Percentiles rank a stretch among this genome's conserved stretches.
Evolutionary conservation across 345 rosid species (phyloP).

Genomic region (Populus simonii): DNA sequence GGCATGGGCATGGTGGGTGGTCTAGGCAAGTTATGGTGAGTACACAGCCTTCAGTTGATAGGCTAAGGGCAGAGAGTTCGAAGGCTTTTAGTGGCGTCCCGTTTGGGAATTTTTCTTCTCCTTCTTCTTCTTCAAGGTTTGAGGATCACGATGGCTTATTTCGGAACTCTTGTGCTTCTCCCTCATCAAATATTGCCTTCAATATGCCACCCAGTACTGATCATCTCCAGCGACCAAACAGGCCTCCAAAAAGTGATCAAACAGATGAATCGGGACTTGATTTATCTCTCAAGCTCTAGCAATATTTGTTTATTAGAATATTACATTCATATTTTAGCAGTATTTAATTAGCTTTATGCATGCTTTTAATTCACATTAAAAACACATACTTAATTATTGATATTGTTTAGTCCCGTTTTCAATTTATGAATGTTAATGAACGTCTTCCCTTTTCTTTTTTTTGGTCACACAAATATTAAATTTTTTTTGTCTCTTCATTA

Average conservation of each 20-base stretch:
- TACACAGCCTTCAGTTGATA: slow-evolving; percentile 3
- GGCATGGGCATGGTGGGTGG: slow-evolving; percentile 2
- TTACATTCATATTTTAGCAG: too few species aligned
- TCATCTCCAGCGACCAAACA: neutral
- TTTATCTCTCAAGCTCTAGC: slow-evolving; percentile 21
- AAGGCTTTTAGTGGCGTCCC: neutral
- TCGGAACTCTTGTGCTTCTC: neutral
- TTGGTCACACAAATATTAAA: too few species aligned
- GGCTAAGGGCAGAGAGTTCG: slow-evolving; percentile 1
- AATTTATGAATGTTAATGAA: too few species aligned
- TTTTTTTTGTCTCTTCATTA: too few species aligned
- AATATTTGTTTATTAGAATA: too few species aligned
- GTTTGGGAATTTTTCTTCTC: neutral
- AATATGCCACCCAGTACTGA: neutral
- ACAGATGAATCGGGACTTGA: slow-evolving; percentile 14
- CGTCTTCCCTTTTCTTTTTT: too few species aligned
- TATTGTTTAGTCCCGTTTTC: too few species aligned
- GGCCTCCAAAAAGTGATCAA: neutral
- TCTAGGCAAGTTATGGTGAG: neutral
- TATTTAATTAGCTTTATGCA: too few species aligned
- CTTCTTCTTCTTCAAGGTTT: neutral
- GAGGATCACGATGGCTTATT: neutral
- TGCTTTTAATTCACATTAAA: too few species aligned
- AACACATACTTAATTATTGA: too few species aligned
- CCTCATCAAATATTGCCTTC: neutral